Evolutionary conservation across 2,329 filamentous ascomycete genomes (phyloP).

Genomic region (Clonostachys sp.): DNA sequence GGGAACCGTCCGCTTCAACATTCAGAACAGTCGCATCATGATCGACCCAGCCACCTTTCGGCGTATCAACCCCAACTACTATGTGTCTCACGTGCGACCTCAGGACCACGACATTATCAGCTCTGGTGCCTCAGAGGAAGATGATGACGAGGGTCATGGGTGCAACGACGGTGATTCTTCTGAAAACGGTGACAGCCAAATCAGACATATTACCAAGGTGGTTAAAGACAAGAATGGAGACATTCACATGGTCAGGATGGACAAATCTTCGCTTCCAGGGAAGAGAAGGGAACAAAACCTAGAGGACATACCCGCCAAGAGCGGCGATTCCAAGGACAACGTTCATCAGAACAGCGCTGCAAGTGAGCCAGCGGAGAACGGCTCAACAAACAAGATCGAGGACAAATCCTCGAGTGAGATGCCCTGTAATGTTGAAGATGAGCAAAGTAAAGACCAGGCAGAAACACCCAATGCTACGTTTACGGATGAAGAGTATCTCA

Average conservation of each 20-base stretch:
- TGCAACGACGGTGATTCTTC: constrained; percentile 25
- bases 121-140: constrained; percentile 21
- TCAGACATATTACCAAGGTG: constrained; percentile 41
- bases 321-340: constrained; percentile 23
- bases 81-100: constrained; percentile 67
- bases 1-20: constrained; percentile 66
- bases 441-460: constrained; percentile 7
- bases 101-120: constrained; percentile 60
- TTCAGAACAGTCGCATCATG: constrained; percentile 86
- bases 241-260: constrained; percentile 20
- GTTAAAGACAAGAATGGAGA: constrained; percentile 38
- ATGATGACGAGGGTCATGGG: constrained; percentile 32
- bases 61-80: constrained; percentile 82
- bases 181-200: constrained; percentile 10
- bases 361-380: not conserved
- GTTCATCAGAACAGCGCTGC: constrained; percentile 31
- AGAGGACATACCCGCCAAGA: not conserved
- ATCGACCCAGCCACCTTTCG: constrained; percentile 79
- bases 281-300: too few relatives aligned
- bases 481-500: constrained; percentile 77
- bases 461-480: constrained; percentile 39
- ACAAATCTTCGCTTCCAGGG: constrained; percentile 3
- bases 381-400: not conserved
- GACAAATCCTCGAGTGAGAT: constrained; percentile 1
- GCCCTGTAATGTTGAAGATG: not conserved